Evolutionary conservation across 306 rosid genomes (phyloP), one percentile per base, ranked within the genome.

Genomic region (Vigna nakashimae): DNA sequence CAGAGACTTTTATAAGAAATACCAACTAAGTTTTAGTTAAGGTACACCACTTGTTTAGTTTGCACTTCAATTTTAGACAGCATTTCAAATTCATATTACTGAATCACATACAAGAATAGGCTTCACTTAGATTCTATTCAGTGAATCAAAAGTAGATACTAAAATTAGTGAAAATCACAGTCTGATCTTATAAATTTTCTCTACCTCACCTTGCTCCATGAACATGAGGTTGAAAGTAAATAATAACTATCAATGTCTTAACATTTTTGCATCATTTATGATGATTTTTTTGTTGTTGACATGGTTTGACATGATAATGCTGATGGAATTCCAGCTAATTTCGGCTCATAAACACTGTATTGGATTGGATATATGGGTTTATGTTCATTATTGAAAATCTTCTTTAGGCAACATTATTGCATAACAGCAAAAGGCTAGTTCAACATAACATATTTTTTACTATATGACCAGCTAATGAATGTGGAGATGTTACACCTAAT

Each of bases 181-280:
- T 38, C 5, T 13, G 36, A 24, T 50, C 43, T 52, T 38, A 53
- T 26, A 12, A 62, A 49, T 15, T 34, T 52, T 7, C 22, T 11
- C 0, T 22, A 5, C 10, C 51, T 24, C 74, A 76, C 62, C 52
- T 82, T 82, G 69, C 69, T 63, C 63, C 69, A 63, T 40, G 34
- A 43, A 76, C 48, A 18, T 24, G 84, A 65, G 77, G 71, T 50
- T 58, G 32, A 57, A 58, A 34, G 26, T 59, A 55, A 69, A 69
- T 76, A 62, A 10, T 53, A 52, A 64, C 56, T 40, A 26, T 58
- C 34, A 73, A 22, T 43, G 48, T 60, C 49, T 50, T 71, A 48
- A 24, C 45, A 18, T 30, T 63, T 63, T 64, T 62, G 63, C 48
- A 50, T 20, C 52, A 49, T 22, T 49, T 49, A 45, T 40, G 30